phyloP scores from a whole-genome alignment of 495 filamentous ascomycete species.

The Pseudotulostoma volvatum region DNA sequence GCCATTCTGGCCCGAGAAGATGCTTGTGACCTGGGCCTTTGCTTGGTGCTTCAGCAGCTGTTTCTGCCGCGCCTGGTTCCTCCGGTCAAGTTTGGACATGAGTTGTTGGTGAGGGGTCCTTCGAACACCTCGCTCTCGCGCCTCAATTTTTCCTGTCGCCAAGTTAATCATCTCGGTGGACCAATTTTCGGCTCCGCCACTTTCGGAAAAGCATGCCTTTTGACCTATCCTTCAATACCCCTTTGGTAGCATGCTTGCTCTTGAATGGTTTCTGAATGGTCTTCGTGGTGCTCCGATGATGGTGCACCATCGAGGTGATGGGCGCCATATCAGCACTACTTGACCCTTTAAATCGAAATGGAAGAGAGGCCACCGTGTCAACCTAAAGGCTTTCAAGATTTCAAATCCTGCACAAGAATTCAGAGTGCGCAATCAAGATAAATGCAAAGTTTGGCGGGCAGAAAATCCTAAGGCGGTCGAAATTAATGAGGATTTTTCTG shows the following conservation, averaged over 20 bases:
- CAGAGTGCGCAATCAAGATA: not conserved
- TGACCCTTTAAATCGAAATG: conserved; percentile 78
- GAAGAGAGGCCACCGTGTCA: conserved; percentile 43
- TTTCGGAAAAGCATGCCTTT: conserved; percentile 44
- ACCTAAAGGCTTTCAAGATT: too few relatives aligned
- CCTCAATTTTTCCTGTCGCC: conserved; percentile 43
- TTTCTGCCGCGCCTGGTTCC: conserved; percentile 82
- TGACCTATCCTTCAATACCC: conserved; percentile 56
- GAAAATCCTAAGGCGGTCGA: too few relatives aligned
- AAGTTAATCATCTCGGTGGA: conserved; percentile 3
- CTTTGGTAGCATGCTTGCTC: conserved; percentile 75
- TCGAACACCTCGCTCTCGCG: conserved; percentile 41
- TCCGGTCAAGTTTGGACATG: conserved; percentile 89
- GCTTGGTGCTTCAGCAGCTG: conserved; percentile 67
- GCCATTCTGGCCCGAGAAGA: conserved; percentile 72
- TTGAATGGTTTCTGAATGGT: conserved; percentile 75
- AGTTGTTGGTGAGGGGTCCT: conserved; percentile 90
- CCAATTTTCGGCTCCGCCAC: not conserved
- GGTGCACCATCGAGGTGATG: conserved; percentile 41
- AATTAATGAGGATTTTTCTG: conserved; percentile 11
- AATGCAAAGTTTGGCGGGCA: too few relatives aligned
- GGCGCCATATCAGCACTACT: conserved; percentile 38
- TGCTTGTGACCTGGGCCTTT: conserved; percentile 51
- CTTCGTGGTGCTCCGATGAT: conserved; percentile 87
- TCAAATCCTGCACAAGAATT: not conserved